Conservation (phyloP, 2,329 filamentous ascomycete genomes). For the Colletotrichum navitas region DNA sequence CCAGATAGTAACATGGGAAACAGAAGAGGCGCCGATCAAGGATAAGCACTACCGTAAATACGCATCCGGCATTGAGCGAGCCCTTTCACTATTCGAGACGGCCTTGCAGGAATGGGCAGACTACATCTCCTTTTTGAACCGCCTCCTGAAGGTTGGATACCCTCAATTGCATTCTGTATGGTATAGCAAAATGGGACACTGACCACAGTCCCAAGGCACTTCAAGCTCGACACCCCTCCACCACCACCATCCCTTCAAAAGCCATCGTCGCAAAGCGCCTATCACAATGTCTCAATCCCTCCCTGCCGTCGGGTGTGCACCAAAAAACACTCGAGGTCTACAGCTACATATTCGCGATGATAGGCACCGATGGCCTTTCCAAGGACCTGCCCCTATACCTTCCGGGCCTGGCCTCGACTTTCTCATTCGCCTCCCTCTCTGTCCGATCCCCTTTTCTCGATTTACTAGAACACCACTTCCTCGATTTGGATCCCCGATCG, state of each 20-base stretch:
- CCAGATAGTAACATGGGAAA: constrained; percentile 32
- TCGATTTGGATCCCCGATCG: constrained; percentile 76
- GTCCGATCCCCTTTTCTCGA: constrained; percentile 89
- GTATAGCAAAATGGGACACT: not conserved
- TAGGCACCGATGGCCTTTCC: constrained; percentile 84
- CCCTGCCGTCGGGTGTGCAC: constrained; percentile 94
- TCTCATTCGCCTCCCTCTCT: constrained; percentile 94
- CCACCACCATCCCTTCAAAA: constrained; percentile 83
- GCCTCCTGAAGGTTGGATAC: constrained; percentile 81
- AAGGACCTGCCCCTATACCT: constrained; percentile 89
- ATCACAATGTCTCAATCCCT: constrained; percentile 94
- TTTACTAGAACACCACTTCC: constrained; percentile 83
- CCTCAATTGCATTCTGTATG: not conserved
- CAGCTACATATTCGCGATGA: constrained; percentile 85
- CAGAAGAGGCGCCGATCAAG: constrained; percentile 69
- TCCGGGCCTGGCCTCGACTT: constrained; percentile 86
- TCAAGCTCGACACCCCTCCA: constrained; percentile 83
- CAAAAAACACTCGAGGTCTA: constrained; percentile 98
- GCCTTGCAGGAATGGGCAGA: constrained; percentile 98
- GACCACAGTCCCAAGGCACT: constrained; percentile 72
- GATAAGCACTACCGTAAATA: constrained; percentile 87
- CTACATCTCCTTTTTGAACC: constrained; percentile 96
- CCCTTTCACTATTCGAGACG: constrained; percentile 90
- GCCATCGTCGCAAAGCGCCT: constrained; percentile 87
- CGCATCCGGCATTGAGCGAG: constrained; percentile 87